Conservation (phyloP, 345 rosid genomes). For the Erodium maritimum region DNA sequence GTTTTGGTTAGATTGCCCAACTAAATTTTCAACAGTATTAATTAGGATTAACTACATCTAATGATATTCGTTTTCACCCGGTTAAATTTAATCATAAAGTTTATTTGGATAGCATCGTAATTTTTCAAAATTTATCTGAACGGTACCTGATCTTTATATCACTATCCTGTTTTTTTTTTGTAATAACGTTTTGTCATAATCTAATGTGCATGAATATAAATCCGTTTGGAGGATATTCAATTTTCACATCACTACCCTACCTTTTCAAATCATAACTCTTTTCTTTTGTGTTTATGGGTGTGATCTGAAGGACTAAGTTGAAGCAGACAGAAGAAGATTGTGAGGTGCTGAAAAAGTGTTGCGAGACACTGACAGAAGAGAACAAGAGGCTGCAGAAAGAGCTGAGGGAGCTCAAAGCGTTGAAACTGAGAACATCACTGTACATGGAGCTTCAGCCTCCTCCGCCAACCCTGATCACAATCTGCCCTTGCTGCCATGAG, state of each 20-base stretch:
- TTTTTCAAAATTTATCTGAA: too few species aligned
- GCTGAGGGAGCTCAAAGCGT: slow-evolving; percentile 39
- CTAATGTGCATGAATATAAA: too few species aligned
- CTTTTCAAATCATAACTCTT: too few species aligned
- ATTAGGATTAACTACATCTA: neutral
- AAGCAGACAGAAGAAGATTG: slow-evolving; percentile 55
- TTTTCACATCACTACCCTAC: too few species aligned
- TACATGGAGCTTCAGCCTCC: slow-evolving; percentile 11
- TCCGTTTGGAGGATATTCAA: too few species aligned
- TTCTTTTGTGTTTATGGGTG: too few species aligned
- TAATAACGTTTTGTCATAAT: too few species aligned
- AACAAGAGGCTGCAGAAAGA: slow-evolving; percentile 47
- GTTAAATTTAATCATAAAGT: too few species aligned
- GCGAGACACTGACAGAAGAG: slow-evolving; percentile 41
- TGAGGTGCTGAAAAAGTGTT: slow-evolving; percentile 46
- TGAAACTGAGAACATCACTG: slow-evolving; percentile 14
- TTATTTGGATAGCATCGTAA: too few species aligned
- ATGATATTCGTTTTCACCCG: too few species aligned
- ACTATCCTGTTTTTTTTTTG: too few species aligned
- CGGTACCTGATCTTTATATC: too few species aligned
- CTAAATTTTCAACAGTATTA: neutral
- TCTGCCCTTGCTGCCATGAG: slow-evolving; percentile 31
- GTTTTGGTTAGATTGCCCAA: neutral
- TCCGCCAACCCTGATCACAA: slow-evolving; percentile 23
- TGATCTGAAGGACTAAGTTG: slow-evolving; percentile 70